Conservation (phyloP, 2,329 filamentous ascomycete species). For the Neofusicoccum sp. region DNA sequence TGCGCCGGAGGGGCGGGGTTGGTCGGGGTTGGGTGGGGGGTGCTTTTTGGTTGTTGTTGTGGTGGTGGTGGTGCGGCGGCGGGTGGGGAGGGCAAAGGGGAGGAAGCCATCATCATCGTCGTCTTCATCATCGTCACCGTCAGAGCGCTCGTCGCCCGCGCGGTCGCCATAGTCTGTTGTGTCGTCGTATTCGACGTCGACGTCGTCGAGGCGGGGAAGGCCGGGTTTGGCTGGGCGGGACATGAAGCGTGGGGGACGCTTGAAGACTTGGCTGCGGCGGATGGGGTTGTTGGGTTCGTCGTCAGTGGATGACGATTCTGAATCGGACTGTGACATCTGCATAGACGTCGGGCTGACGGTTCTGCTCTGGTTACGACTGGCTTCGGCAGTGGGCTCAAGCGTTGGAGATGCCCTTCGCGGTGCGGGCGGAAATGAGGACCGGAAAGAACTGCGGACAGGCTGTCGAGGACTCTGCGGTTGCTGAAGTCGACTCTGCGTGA, state of each 20-base stretch:
- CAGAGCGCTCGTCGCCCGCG: constrained; percentile 11
- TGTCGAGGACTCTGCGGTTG: constrained; percentile 30
- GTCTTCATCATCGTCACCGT: constrained; percentile 57
- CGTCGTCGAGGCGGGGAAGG: constrained; percentile 26
- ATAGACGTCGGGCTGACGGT: constrained; percentile 32
- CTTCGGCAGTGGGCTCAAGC: constrained; percentile 25
- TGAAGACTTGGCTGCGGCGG: constrained; percentile 49
- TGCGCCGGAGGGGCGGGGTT: neutral
- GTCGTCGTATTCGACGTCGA: constrained; percentile 28
- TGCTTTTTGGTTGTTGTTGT: neutral
- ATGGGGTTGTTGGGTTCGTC: constrained; percentile 41
- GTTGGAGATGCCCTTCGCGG: constrained; percentile 20
- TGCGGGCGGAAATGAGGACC: constrained; percentile 27
- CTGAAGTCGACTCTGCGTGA: constrained; percentile 37
- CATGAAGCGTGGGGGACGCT: constrained; percentile 42
- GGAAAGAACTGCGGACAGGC: constrained; percentile 31
- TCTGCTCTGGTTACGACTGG: constrained; percentile 30
- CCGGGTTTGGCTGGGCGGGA: constrained; percentile 33
- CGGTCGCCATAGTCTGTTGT: constrained; percentile 32
- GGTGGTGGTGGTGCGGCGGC: constrained; percentile 6
- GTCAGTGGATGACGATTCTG: constrained; percentile 32
- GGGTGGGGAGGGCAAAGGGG: constrained; percentile 42
- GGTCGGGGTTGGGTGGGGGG: neutral
- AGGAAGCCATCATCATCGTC: constrained; percentile 48
- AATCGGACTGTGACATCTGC: constrained; percentile 28